Base-by-base conservation (phyloP, 1,284 basidiomycete species). In the Heterobasidion occidentale region DNA sequence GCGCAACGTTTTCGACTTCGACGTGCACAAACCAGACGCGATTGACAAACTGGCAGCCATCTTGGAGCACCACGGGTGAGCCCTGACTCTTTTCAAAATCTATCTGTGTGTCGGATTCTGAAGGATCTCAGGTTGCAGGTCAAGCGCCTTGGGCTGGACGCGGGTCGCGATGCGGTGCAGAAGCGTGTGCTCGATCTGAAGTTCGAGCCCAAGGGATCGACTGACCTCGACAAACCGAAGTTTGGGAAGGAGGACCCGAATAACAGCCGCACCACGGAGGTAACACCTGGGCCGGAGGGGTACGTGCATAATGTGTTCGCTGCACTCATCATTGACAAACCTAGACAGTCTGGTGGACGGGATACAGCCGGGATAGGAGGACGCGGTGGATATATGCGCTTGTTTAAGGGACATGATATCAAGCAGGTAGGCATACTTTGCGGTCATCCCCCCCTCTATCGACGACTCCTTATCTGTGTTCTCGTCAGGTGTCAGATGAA, bases 1-100 rank as follows among this genome's bases (percentile, higher is more conserved):
- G 11, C 73, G 84, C 14, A 86, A 85, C 60, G 73, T 85, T 8
- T 86, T 86, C 61, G 84, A 86, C 63, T 86, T 85, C 59, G 84
- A 86, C 62, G 74, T 85, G 8, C 83, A 83, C 64, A 80, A 78
- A 61, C 79, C 78, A 0, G 83, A 84, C 58, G 82, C 80, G 6
- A 81, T 83, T 45, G 80, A 84, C 49, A 80, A 78, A 62, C 69
- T 86, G 15, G 74, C 72, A 1, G 74, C 78, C 27, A 81, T 86
- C 20, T 66, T 86, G 27, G 70, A 78, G 49, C 77, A 77, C 56
- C 81, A 85, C 62, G 83, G 83, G 83, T 84, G 57, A 20, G 74
- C 60, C 5, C 27, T 6, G 27, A 27, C 27, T 27, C 27, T 6
- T 6, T 27, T 34, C 33, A 35, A 36, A 19, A 27, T 12, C 9